Evolutionary conservation across 2,329 filamentous ascomycete genomes (phyloP).

Genomic region (Lecanicillium sp.): DNA sequence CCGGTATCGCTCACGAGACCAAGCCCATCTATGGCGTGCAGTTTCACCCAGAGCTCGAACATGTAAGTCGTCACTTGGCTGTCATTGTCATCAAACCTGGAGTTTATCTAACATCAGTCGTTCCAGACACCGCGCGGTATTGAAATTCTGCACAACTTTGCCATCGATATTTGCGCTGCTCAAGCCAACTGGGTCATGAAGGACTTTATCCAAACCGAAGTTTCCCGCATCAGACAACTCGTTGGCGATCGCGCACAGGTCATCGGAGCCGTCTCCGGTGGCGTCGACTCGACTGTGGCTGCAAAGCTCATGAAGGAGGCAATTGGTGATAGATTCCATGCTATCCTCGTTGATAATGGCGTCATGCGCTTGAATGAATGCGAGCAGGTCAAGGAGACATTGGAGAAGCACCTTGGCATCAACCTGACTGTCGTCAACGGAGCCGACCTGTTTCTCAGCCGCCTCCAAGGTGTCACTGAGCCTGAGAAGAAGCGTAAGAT

Average conservation of each 20-base stretch:
- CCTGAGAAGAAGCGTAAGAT: constrained; percentile 89
- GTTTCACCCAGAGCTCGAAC: constrained; percentile 74
- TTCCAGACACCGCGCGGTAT: constrained; percentile 59
- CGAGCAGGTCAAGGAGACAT: constrained; percentile 68
- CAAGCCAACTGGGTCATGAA: constrained; percentile 76
- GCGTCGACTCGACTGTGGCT: constrained; percentile 84
- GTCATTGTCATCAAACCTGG: background rate
- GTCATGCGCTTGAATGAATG: constrained; percentile 81
- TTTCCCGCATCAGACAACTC: constrained; percentile 68
- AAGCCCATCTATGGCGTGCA: constrained; percentile 65
- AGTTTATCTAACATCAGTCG: constrained; percentile 22
- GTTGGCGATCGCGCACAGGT: constrained; percentile 80
- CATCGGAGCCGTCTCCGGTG: constrained; percentile 47
- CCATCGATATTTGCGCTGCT: constrained; percentile 71
- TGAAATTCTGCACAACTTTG: constrained; percentile 73
- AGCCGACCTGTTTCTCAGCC: constrained; percentile 64
- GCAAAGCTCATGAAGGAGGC: constrained; percentile 80
- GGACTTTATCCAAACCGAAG: constrained; percentile 74
- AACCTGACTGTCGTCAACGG: constrained; percentile 85
- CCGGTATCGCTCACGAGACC: constrained; percentile 64
- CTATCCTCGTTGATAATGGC: constrained; percentile 76
- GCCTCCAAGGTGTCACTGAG: constrained; percentile 65
- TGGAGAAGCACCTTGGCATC: constrained; percentile 74
- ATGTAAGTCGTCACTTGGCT: constrained; percentile 10
- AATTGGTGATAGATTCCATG: constrained; percentile 77